Evolutionary conservation across 2,329 filamentous ascomycete species (phyloP).

Genomic region (Calonectria montana): DNA sequence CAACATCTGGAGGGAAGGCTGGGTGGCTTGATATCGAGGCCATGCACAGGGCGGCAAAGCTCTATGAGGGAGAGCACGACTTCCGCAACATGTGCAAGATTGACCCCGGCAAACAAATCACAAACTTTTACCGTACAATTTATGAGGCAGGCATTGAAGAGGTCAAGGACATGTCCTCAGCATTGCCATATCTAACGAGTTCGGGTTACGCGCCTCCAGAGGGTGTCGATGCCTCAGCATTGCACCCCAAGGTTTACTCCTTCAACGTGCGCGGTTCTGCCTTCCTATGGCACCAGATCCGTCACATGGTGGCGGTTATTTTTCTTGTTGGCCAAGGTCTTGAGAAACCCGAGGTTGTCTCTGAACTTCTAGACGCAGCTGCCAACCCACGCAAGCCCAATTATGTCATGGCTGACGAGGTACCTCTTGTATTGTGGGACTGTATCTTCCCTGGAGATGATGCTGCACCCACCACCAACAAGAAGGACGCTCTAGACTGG

Average conservation of each 20-base stretch:
- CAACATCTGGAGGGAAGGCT: slow-evolving; percentile 57
- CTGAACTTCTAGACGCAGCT: slow-evolving; percentile 78
- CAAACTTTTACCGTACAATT: slow-evolving; percentile 83
- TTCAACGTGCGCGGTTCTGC: slow-evolving; percentile 91
- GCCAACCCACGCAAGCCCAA: slow-evolving; percentile 80
- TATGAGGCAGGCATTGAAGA: slow-evolving; percentile 83
- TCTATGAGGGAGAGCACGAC: slow-evolving; percentile 87
- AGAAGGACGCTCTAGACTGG: slow-evolving; percentile 77
- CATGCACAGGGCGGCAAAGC: slow-evolving; percentile 85
- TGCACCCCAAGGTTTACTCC: slow-evolving; percentile 78
- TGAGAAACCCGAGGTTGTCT: slow-evolving; percentile 79
- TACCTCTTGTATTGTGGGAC: slow-evolving; percentile 94
- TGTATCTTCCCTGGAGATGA: slow-evolving; percentile 79
- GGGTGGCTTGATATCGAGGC: slow-evolving; percentile 89
- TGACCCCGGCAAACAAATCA: slow-evolving; percentile 89
- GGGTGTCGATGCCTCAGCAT: slow-evolving; percentile 16
- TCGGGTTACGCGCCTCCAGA: slow-evolving; percentile 49
- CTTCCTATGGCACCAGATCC: slow-evolving; percentile 98
- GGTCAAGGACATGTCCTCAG: slow-evolving; percentile 65
- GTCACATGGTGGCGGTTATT: slow-evolving; percentile 92
- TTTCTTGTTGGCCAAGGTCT: slow-evolving; percentile 92
- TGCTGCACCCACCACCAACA: slow-evolving; percentile 46
- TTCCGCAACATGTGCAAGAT: slow-evolving; percentile 98
- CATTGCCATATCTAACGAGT: slow-evolving; percentile 65
- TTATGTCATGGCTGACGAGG: slow-evolving; percentile 92